These are phyloP conservation scores for Thamnidium elegans DNA, from an alignment of 192 early-diverging fungal genomes.

Conservation along the genomic window DNA sequence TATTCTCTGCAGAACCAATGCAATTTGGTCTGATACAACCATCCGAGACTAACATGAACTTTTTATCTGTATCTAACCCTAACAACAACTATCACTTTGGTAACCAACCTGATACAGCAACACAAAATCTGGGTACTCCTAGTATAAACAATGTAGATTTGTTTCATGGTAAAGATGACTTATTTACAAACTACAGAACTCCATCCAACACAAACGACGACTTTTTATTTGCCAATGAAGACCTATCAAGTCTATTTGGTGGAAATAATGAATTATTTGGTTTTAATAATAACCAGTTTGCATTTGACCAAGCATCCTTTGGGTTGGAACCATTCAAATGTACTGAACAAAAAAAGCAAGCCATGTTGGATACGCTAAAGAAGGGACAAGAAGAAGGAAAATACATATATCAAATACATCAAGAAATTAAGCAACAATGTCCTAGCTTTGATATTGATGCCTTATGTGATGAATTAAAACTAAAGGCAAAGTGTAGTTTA, in stretches of 20 bases:
- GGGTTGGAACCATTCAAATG: too few species aligned
- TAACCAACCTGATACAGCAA: neutral
- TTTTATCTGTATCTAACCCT: too few species aligned
- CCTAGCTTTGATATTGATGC: constrained; percentile 21
- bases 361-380: neutral
- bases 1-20: neutral
- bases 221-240: constrained; percentile 14
- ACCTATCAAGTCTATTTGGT: constrained; percentile 13
- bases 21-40: constrained; percentile 1
- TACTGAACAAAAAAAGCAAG: neutral
- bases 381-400: constrained; percentile 2
- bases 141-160: neutral
- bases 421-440: constrained; percentile 14
- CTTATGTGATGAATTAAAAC: constrained; percentile 26
- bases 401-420: constrained; percentile 9
- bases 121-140: too few species aligned
- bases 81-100: too few species aligned
- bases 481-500: constrained; percentile 23
- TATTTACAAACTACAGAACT: constrained; percentile 20
- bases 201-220: constrained; percentile 4
- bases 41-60: too few species aligned
- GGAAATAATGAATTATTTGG: constrained; percentile 13
- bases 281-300: constrained; percentile 4
- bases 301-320: neutral
- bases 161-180: constrained; percentile 25